Percentiles rank a stretch among this genome's conserved stretches.
Evolutionary conservation across 2,329 filamentous ascomycete genomes (phyloP).

Genomic region (Fusarium sp.): DNA sequence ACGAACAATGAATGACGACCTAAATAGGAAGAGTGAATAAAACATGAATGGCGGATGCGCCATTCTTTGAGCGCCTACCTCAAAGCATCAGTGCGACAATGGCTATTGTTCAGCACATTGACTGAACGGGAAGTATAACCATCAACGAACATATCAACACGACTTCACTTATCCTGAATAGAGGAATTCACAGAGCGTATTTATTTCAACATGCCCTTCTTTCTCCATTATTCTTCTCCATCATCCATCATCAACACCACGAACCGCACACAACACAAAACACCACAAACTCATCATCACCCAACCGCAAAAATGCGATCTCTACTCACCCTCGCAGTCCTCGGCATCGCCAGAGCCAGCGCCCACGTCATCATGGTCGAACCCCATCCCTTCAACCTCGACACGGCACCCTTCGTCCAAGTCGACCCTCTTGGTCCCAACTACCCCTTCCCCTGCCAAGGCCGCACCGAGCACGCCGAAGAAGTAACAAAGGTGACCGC

Average conservation of each 20-base stretch:
- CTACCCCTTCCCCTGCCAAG: slow-evolving; percentile 41
- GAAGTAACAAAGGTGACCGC: slow-evolving; percentile 38
- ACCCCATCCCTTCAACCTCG: slow-evolving; percentile 44
- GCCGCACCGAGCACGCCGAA: slow-evolving; percentile 30
- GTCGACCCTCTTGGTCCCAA: slow-evolving; percentile 30
- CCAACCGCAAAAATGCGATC: slow-evolving; percentile 11
- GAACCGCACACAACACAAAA: background rate
- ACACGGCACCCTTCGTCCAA: slow-evolving; percentile 37
- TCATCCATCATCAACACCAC: background rate
- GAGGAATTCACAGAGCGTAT: background rate
- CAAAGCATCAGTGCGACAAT: background rate
- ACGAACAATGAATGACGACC: background rate
- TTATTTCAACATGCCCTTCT: background rate
- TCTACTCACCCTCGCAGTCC: background rate
- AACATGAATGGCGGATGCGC: background rate
- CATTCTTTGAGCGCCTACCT: background rate
- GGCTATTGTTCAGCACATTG: background rate
- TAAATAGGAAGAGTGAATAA: background rate
- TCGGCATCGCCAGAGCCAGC: background rate
- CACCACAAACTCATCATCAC: background rate
- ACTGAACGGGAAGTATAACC: background rate
- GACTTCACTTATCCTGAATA: background rate
- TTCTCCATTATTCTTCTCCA: background rate
- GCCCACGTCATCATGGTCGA: slow-evolving; percentile 43
- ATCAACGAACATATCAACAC: background rate